Conservation (phyloP, 2,329 filamentous ascomycete genomes). For the Talaromyces atroroseus region DNA sequence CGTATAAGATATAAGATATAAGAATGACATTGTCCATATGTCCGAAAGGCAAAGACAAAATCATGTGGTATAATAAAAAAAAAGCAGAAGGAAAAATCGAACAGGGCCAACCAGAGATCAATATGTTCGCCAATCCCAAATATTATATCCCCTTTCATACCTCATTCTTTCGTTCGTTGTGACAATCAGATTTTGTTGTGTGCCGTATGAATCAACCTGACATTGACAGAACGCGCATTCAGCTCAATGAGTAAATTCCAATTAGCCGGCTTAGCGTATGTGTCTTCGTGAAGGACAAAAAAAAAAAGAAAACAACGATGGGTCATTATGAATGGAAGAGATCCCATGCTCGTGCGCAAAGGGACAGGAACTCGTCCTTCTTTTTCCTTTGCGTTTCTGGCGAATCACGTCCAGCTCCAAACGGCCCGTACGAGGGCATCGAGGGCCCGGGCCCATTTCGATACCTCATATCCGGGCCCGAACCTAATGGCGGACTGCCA, state of each 20-base stretch:
- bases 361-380: constrained; percentile 82
- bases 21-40: background rate
- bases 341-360: constrained; percentile 92
- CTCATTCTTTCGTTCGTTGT: constrained; percentile 7
- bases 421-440: constrained; percentile 58
- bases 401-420: constrained; percentile 74
- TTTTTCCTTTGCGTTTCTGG: constrained; percentile 78
- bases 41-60: background rate
- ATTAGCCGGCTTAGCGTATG: background rate
- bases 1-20: background rate
- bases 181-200: background rate
- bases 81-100: background rate
- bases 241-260: background rate
- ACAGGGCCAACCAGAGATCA: constrained; percentile 4
- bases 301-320: background rate
- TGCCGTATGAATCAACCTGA: background rate
- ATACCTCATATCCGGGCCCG: constrained; percentile 54
- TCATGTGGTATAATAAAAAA: constrained; percentile 2
- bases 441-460: constrained; percentile 31
- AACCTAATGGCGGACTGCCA: constrained; percentile 74
- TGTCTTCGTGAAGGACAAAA: background rate
- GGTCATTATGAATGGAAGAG: constrained; percentile 79
- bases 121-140: constrained; percentile 4
- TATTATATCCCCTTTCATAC: constrained; percentile 8
- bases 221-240: background rate